Evolutionary conservation across 2,329 filamentous ascomycete genomes (phyloP).

Genomic region (Pseudogymnoascus sp.): DNA sequence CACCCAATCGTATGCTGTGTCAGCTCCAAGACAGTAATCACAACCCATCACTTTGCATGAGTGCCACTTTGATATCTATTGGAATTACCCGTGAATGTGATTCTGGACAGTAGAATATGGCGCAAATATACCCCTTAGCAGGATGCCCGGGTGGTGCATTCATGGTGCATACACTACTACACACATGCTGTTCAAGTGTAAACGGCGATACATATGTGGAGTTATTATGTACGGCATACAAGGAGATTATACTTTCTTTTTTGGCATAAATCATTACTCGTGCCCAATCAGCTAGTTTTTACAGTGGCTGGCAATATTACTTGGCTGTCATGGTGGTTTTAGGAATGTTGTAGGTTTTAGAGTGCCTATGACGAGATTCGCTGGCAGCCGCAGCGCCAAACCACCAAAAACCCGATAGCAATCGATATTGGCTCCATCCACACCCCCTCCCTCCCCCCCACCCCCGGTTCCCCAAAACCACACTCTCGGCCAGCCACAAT

Average conservation of each 20-base stretch:
- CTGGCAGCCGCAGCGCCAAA: neutral
- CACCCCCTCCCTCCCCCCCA: neutral
- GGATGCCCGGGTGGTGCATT: neutral
- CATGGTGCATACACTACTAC: neutral
- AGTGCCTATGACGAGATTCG: neutral
- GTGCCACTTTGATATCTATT: constrained; percentile 1
- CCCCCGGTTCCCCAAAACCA: neutral
- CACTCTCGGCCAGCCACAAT: neutral
- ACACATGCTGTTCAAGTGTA: neutral
- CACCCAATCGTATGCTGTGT: constrained; percentile 1
- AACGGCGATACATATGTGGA: constrained; percentile 4
- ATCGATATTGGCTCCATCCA: constrained; percentile 4
- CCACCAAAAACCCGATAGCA: neutral
- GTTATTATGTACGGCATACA: neutral
- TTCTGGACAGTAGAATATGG: neutral
- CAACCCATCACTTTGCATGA: constrained; percentile 6
- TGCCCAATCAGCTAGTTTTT: neutral
- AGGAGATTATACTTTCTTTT: neutral
- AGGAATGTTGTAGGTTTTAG: neutral
- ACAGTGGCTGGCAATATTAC: neutral
- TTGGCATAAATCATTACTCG: neutral
- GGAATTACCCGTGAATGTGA: neutral
- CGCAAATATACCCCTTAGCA: neutral
- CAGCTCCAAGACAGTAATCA: neutral
- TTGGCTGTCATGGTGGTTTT: neutral